phyloP scores from a whole-genome alignment of 352 stramenopile genomes.

The Globisporangium recalcitrans region DNA sequence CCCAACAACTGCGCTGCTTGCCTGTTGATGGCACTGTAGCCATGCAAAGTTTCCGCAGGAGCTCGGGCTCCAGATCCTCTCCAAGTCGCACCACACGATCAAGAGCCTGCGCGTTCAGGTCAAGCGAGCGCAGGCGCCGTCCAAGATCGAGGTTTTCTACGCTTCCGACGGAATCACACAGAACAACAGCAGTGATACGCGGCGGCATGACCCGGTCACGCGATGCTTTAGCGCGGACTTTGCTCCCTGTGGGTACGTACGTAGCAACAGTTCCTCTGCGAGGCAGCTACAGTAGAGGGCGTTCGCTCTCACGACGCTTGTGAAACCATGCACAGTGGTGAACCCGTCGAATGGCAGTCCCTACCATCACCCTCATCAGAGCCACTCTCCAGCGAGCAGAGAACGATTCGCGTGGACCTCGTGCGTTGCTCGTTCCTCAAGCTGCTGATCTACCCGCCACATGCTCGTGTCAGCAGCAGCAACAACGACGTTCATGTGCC shows the following conservation, averaged over 20 bases:
- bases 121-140: slow-evolving; percentile 3
- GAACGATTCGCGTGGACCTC: slow-evolving; percentile 16
- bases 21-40: background rate
- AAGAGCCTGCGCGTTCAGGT: slow-evolving; percentile 5
- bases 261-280: background rate
- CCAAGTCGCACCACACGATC: background rate
- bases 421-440: slow-evolving; percentile 27
- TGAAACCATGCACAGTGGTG: background rate
- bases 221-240: slow-evolving; percentile 30
- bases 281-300: background rate
- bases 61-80: slow-evolving; percentile 17
- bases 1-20: too few species aligned
- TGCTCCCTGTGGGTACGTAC: slow-evolving; percentile 21
- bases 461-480: slow-evolving; percentile 1
- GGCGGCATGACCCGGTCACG: slow-evolving; percentile 21
- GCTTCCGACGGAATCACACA: background rate
- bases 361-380: background rate
- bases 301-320: too few species aligned
- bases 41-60: slow-evolving; percentile 11
- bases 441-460: slow-evolving; percentile 22
- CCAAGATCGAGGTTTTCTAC: slow-evolving; percentile 10
- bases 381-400: slow-evolving; percentile 10
- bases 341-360: slow-evolving; percentile 6
- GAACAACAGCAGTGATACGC: too few species aligned
- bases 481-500: slow-evolving; percentile 20